Conservation (phyloP, 2,329 filamentous ascomycete genomes). For the Hypoxylon sp. region DNA sequence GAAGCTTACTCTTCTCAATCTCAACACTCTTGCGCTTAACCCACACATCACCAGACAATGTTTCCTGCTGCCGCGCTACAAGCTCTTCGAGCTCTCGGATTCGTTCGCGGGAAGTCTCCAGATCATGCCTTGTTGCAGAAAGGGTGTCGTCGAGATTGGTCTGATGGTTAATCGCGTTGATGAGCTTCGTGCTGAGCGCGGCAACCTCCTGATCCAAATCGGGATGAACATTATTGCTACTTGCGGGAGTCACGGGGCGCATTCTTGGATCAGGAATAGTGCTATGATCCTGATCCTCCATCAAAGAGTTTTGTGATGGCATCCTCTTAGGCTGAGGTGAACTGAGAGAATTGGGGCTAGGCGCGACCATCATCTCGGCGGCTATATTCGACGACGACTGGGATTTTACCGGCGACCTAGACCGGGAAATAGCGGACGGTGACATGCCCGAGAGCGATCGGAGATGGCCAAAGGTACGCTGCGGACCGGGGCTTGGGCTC, state of each 20-base stretch:
- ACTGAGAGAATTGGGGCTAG: constrained; percentile 51
- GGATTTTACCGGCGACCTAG: constrained; percentile 55
- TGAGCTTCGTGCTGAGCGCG: constrained; percentile 91
- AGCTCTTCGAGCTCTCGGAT: constrained; percentile 75
- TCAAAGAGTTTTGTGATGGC: constrained; percentile 57
- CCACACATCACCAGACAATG: constrained; percentile 80
- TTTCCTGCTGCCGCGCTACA: constrained; percentile 77
- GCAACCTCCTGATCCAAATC: constrained; percentile 82
- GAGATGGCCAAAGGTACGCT: constrained; percentile 62
- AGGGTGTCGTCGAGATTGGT: constrained; percentile 91
- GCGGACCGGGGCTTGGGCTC: constrained; percentile 52
- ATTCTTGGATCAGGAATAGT: constrained; percentile 76
- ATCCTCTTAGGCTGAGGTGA: constrained; percentile 53
- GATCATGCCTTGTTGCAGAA: constrained; percentile 83
- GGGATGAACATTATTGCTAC: constrained; percentile 62
- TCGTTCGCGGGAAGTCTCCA: constrained; percentile 78
- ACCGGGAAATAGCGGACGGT: constrained; percentile 58
- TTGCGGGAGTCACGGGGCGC: constrained; percentile 63
- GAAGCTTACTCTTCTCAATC: constrained; percentile 73
- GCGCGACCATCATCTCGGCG: constrained; percentile 47
- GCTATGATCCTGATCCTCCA: constrained; percentile 73
- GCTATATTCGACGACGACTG: constrained; percentile 48
- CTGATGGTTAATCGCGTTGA: constrained; percentile 97
- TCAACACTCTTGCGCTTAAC: constrained; percentile 82
- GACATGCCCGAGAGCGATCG: constrained; percentile 67